phyloP scores from a whole-genome alignment of 108 stramenopile species.

The Skeletonema menzelii region DNA sequence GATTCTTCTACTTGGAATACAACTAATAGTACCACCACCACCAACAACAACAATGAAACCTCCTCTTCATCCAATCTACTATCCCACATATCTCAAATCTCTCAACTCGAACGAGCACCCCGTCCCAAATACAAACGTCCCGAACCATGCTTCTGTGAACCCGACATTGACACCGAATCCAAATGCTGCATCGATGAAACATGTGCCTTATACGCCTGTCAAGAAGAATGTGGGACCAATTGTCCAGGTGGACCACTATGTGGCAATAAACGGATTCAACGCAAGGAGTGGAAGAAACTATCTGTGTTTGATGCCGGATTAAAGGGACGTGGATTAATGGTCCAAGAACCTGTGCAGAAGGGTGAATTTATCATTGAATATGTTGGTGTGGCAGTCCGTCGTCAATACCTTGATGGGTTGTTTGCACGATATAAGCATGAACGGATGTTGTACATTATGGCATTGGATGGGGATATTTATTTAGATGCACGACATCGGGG shows the following conservation, averaged over 20 bases:
- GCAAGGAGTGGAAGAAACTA: conserved; percentile 61
- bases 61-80: background rate
- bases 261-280: conserved; percentile 73
- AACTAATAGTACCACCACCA: background rate
- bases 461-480: conserved; percentile 84
- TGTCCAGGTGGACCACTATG: conserved; percentile 69
- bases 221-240: conserved; percentile 78
- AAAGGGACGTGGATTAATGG: conserved; percentile 75
- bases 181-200: conserved; percentile 45
- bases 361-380: conserved; percentile 86
- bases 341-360: conserved; percentile 47
- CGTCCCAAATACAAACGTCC: conserved; percentile 31
- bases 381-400: conserved; percentile 79
- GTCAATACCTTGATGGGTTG: conserved; percentile 52
- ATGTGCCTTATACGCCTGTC: conserved; percentile 75
- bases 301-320: conserved; percentile 72
- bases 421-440: conserved; percentile 74
- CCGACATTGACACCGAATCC: conserved; percentile 16
- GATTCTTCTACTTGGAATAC: background rate
- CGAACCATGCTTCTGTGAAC: conserved; percentile 57
- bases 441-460: conserved; percentile 95
- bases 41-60: background rate
- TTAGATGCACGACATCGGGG: conserved; percentile 94
- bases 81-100: background rate
- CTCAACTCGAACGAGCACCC: conserved; percentile 31